Base-by-base conservation (phyloP, 2,329 filamentous ascomycete species). In the Fusarium sp. region DNA sequence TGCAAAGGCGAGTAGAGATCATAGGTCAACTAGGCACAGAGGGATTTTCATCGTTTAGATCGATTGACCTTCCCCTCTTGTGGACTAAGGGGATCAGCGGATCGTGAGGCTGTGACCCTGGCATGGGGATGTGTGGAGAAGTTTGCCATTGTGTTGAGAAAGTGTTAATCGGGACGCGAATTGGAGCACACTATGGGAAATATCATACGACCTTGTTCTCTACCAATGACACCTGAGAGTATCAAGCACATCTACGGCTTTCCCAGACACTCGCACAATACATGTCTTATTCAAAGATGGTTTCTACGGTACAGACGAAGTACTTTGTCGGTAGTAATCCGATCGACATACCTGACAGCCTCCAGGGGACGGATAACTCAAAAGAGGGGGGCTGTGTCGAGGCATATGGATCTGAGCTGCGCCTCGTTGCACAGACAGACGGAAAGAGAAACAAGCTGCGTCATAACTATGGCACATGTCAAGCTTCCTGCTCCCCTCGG, bases 381-480 rank as follows among this genome's bases (percentile, higher is more conserved):
- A 29, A 6, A 22, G 55, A 17, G 14, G 20, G 24, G 8, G 66
- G 66, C 66, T 68, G 49, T 68, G 66, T 40, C 10, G 17, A 14
- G 14, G 17, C 55, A 14, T 16, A 58, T n/a, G 16, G 42, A 20
- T 14, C 33, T 12, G 27, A 60, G 6, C 66, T 68, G 40, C 64
- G 49, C 66, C 66, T 35, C 49, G 3, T 40, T 63, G n/a, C n/a
- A n/a, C n/a, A n/a, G n/a, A n/a, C n/a, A n/a, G n/a, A n/a, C n/a
- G 55, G 33, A 40, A 20, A 27, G 20, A 49, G n/a, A 22, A 33
- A 36, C 9, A 0, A 56, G 20, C 31, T 55, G 49, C 53, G 20
- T 56, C 53, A 46, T 46, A 31, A 29, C n/a, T n/a, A n/a, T n/a
- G 33, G 29, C 58, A 61, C 38, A 61, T 61, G 42, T 61, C 58